Evolutionary conservation across 805 yeast genomes (phyloP), one percentile per base, ranked within the genome.

Genomic region (Tetrapisispora pingtungensis): DNA sequence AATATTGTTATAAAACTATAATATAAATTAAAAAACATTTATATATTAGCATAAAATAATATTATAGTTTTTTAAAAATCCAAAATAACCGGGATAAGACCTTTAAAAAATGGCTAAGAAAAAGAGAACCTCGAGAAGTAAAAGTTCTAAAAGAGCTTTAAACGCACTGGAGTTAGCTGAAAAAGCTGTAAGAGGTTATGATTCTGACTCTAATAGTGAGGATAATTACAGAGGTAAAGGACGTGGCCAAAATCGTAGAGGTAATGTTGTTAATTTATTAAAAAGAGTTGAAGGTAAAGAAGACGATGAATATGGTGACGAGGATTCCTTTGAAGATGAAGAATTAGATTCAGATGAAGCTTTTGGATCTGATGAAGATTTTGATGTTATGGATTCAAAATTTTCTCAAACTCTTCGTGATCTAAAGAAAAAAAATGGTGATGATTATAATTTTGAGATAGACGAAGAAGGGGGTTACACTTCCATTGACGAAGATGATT

Each of bases 301-400:
- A 15, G 40, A 51, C 14, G 48, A 41, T 33, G 53, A 48, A 19
- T 55, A 57, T 22, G 65, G 57, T 12, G 65, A 52, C 6, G 64
- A 58, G 1, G 61, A 61, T 3, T 66, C 62, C 20, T 67, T 77
- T 49, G 77, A 69, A 40, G 84, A 78, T 54, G 84, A 78, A 56
- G 84, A 84, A 48, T 68, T 84, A 38, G 86, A 82, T 54, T 85
- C 95, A 0, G 96, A 88, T 61, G 96, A 84, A 54, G 96, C 95
- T 0, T 65, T 85, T 47, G 95, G 93, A 0, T 81, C 93, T 0
- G 94, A 75, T 46, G 89, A 83, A 52, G 86, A 79, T 43, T 77
- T 73, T 46, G 85, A 79, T 44, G 74, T 71, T 7, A 62, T 80
- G 53, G 74, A 76, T 60, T 76, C 84, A 27, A 81, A 77, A 57